A percentile compares a stretch with the other conserved stretches of the same genome.
phyloP scores from a whole-genome alignment of 1,139 yeast genomes.

The Scheffersomyces stambukii region DNA sequence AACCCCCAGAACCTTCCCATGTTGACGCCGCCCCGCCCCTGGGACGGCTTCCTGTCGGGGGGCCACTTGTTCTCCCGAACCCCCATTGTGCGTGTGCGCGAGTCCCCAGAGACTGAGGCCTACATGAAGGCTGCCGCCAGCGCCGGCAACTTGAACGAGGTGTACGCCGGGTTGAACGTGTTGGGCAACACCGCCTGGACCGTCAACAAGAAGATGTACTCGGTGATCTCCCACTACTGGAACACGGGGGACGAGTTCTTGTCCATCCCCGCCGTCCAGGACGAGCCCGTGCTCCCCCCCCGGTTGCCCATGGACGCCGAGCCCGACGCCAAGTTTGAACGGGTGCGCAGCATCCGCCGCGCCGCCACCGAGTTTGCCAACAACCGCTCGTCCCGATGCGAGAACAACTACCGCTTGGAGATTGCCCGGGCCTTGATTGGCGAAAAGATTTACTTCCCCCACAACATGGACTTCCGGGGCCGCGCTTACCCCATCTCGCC shows the following conservation, averaged over 20 bases:
- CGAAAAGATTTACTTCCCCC: conserved; percentile 90
- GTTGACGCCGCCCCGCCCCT: conserved; percentile 84
- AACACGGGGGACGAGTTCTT: conserved; percentile 75
- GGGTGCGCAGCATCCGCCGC: conserved; percentile 58
- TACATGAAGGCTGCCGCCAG: conserved; percentile 82
- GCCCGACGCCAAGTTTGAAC: conserved; percentile 65
- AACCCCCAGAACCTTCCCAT: conserved; percentile 92
- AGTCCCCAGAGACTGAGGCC: conserved; percentile 86
- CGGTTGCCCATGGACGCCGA: conserved; percentile 66
- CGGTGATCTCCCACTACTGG: conserved; percentile 76
- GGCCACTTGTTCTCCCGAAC: conserved; percentile 71
- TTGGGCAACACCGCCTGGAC: conserved; percentile 93
- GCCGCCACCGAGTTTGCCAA: conserved; percentile 59
- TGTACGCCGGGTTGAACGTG: conserved; percentile 82
- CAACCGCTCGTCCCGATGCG: conserved; percentile 85
- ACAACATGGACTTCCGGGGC: conserved; percentile 91
- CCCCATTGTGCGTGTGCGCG: conserved; percentile 69
- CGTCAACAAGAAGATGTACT: conserved; percentile 67
- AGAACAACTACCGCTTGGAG: conserved; percentile 86
- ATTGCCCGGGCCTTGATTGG: conserved; percentile 91
- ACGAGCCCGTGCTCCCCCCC: conserved; percentile 56
- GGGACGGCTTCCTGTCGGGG: conserved; percentile 80
- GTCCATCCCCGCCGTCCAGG: conserved; percentile 69
- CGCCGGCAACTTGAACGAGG: conserved; percentile 56
- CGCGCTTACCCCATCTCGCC: conserved; percentile 95